Evolutionary conservation across 2,329 filamentous ascomycete species (phyloP), one percentile per base, ranked within the genome.

Genomic region (Nemania sp.): DNA sequence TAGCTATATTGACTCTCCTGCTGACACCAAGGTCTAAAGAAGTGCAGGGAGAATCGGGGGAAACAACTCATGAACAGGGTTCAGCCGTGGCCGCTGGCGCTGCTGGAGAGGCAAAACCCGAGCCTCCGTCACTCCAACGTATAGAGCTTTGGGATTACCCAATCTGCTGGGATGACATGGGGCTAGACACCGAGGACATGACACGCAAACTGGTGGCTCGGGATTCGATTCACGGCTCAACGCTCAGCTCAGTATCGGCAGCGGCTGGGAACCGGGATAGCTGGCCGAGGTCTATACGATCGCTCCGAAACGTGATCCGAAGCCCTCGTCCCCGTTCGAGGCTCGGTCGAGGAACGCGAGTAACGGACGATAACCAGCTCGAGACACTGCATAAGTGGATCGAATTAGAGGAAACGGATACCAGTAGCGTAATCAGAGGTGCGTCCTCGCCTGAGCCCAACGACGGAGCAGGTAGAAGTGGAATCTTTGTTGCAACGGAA

Each of bases 1-100:
- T 70, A 20, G 51, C 52, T 2, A 67, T 73, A 35, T 73, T n/a
- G n/a, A n/a, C 62, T 53, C 53, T 64, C 11, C 53, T 73, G 5
- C 26, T 70, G 10, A 51, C 49, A 20, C 47, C 38, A 2, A 29
- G 41, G 29, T 59, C 18, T 41, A 5, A 55, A 24, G 32, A 15
- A 15, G 22, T n/a, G 18, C 20, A 27, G 43, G 10, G 49, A 5
- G 20, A 22, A 5, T 13, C 20, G 13, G 20, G 7, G 29, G n/a
- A 49, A 5, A 35, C 53, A 18, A 43, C 26, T 54, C 11, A 24
- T 22, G 15, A 22, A 35, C 54, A 10, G 22, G 18, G 1, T 54
- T 35, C 52, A 8, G 24, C 24, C 10, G 27, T 26, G 5, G 29
- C 32, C 41, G 18, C n/a, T 18, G 43, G 11, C 7, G 13, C 43